These are phyloP conservation scores for Closterium sp. DNA, from an alignment of 139 green algal species.

Conservation along the genomic window DNA sequence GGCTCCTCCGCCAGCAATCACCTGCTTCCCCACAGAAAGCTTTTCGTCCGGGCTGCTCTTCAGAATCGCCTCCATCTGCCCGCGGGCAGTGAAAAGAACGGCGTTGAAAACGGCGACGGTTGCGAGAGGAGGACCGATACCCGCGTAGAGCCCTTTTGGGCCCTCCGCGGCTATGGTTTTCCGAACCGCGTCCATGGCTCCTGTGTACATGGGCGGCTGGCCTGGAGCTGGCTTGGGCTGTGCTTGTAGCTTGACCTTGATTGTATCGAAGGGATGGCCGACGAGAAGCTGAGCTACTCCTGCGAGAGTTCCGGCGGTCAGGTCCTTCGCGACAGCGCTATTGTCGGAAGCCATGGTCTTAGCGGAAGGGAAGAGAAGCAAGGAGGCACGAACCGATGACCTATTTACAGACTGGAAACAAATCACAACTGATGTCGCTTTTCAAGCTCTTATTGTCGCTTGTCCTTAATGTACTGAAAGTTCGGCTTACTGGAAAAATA, in stretches of 20 bases:
- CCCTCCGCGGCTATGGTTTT: conserved; percentile 68
- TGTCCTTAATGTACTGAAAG: not conserved
- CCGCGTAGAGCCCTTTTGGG: conserved; percentile 65
- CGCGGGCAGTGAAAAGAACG: conserved; percentile 68
- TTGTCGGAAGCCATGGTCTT: conserved; percentile 21
- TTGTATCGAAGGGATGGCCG: conserved; percentile 67
- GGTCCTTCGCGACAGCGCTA: conserved; percentile 48
- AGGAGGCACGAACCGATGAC: not conserved
- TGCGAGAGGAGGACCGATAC: conserved; percentile 72
- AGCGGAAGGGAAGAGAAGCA: not conserved
- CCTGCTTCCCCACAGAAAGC: conserved; percentile 61
- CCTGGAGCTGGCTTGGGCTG: conserved; percentile 54
- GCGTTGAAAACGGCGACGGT: conserved; percentile 81
- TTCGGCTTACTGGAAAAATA: not conserved
- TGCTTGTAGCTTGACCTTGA: conserved; percentile 73
- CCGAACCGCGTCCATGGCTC: conserved; percentile 47
- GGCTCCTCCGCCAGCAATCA: conserved; percentile 60
- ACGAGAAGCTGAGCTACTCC: conserved; percentile 62
- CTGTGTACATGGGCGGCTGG: conserved; percentile 38
- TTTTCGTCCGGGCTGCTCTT: conserved; percentile 7
- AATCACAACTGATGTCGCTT: not conserved
- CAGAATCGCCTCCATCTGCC: conserved; percentile 69
- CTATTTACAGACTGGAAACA: not conserved
- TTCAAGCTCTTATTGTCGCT: not conserved
- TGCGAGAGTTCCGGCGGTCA: conserved; percentile 58